Evolutionary conservation across 306 rosid species (phyloP).

Genomic region (Begonia masoniana): DNA sequence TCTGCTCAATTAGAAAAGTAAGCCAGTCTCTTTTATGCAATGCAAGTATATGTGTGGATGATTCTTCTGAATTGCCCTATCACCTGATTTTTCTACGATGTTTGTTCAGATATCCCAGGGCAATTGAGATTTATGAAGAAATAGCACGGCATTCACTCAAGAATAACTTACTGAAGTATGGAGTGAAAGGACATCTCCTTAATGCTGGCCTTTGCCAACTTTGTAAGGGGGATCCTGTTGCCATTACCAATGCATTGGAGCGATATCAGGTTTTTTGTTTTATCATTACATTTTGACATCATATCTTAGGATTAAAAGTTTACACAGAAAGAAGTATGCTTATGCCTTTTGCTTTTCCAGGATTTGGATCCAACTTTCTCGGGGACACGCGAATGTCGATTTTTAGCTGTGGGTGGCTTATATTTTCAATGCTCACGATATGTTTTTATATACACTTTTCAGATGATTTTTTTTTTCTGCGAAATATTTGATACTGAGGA

Average conservation of each 20-base stretch:
- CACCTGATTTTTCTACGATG: neutral
- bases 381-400: slow-evolving; percentile 74
- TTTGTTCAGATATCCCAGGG: slow-evolving; percentile 56
- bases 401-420: slow-evolving; percentile 51
- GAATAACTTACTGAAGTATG: slow-evolving; percentile 82
- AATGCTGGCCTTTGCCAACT: slow-evolving; percentile 97
- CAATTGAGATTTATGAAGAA: slow-evolving; percentile 77
- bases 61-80: too few species aligned
- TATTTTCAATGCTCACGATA: slow-evolving; percentile 1
- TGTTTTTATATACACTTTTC: neutral
- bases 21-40: slow-evolving; percentile 16
- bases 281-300: too few species aligned
- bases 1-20: slow-evolving; percentile 93
- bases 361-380: slow-evolving; percentile 94
- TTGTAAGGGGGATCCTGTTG: slow-evolving; percentile 72
- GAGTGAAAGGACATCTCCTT: slow-evolving; percentile 95
- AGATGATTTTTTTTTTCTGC: neutral
- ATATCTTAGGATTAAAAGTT: too few species aligned
- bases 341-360: slow-evolving; percentile 35
- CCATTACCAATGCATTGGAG: slow-evolving; percentile 79
- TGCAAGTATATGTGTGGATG: too few species aligned
- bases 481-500: neutral
- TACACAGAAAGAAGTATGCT: neutral
- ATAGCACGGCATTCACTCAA: slow-evolving; percentile 79
- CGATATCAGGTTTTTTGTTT: slow-evolving; percentile 46